Base-by-base conservation (phyloP, 768 basidiomycete genomes). In the Fistulinella prunicolor region DNA sequence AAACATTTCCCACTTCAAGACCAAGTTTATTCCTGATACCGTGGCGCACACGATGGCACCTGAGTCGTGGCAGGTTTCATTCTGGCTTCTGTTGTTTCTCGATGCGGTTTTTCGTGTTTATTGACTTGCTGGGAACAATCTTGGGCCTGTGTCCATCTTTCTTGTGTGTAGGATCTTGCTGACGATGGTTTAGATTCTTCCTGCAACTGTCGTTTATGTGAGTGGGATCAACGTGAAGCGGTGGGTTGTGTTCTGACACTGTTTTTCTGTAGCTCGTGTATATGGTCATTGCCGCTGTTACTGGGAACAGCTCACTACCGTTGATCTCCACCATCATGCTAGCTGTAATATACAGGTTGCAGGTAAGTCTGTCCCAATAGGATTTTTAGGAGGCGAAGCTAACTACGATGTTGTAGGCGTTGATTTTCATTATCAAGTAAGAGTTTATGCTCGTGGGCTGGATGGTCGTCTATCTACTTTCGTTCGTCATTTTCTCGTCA, bases 361-460 rank as follows among this genome's bases (percentile, higher is more conserved):
- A 98, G 73, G 90, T 83, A 49, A 70, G n/a, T n/a, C n/a, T n/a
- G 60, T 37, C 1, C 26, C 0, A 19, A 10, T 47, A 6, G 14
- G 6, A 17, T 16, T 16, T 4, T 23, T 7, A 32, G 14, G 5
- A 16, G n/a, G n/a, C n/a, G n/a, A 9, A 6, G 14, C 44, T 47
- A 9, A 64, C 10, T 2, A 17, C 1, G 36, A 51, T 30, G n/a
- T 2, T 6, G 22, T 48, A 88, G 82, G 88, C 89, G 0, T 67
- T 97, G 59, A 92, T 98, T 62, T 99, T 99, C 76, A 81, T 99
- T 51, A 70, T 98, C 66, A 96, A 94, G 70, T 84, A 94, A 46
- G 94, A 98, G 70, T 99, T 97, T 70, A 96, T 96, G 94, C 79
- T 96, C 19, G 79, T 94, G n/a, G 94, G 94, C 8, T 97, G 94